These are phyloP conservation scores for Talaromyces marneffei DNA, from an alignment of 2,329 filamentous ascomycete genomes.

Conservation along the genomic window DNA sequence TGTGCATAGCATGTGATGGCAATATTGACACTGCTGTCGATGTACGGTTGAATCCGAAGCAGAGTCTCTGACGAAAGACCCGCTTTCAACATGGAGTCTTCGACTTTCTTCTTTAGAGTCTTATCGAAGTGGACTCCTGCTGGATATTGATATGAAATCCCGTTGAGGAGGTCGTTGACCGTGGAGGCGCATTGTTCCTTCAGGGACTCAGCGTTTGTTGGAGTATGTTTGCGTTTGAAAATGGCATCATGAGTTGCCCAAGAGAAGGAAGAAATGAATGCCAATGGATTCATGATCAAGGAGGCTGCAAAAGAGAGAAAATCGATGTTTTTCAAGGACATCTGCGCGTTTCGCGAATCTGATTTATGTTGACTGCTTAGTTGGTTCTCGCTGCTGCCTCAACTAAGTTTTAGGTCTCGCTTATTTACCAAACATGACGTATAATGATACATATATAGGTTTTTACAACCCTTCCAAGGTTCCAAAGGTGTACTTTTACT, in stretches of 20 bases:
- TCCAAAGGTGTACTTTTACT: neutral
- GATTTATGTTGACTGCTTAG: neutral
- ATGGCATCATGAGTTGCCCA: neutral
- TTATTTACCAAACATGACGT: too few relatives aligned
- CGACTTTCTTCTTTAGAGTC: neutral
- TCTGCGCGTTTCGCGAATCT: neutral
- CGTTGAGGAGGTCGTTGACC: neutral
- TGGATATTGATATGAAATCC: neutral
- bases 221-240: neutral
- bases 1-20: conserved; percentile 2
- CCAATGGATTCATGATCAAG: neutral
- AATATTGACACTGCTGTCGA: neutral
- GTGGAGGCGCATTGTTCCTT: neutral
- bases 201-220: neutral
- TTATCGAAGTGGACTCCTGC: neutral
- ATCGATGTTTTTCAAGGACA: neutral
- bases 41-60: neutral
- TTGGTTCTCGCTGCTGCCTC: neutral
- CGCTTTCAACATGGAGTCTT: neutral
- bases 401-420: neutral
- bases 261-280: neutral
- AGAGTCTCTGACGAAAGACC: neutral
- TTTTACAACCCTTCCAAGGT: neutral
- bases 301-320: neutral
- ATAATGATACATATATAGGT: neutral